Evolutionary conservation across 2,329 filamentous ascomycete species (phyloP).

Genomic region (Lachnellula suecica): DNA sequence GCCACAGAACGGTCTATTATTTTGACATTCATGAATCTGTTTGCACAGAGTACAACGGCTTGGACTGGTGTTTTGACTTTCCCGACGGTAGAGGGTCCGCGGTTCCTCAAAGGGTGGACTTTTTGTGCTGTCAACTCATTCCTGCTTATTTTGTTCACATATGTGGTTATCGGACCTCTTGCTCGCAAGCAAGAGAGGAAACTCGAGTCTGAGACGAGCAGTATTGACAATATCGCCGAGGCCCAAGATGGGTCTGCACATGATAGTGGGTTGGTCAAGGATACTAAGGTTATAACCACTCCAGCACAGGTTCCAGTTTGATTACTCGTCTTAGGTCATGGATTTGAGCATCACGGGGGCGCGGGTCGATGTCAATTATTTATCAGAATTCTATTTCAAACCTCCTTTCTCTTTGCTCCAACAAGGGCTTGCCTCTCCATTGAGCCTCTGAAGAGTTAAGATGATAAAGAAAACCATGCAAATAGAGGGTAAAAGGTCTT

Average conservation of each 20-base stretch:
- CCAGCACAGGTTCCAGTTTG: neutral
- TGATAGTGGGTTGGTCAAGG: neutral
- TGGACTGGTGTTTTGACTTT: conserved; percentile 49
- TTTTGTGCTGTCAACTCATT: conserved; percentile 31
- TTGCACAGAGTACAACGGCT: conserved; percentile 46
- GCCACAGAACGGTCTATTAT: conserved; percentile 40
- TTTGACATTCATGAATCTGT: conserved; percentile 41
- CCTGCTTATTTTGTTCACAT: conserved; percentile 30
- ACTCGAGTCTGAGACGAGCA: conserved; percentile 1
- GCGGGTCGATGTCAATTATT: too few relatives aligned
- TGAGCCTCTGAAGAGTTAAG: too few relatives aligned
- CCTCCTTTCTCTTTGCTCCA: too few relatives aligned
- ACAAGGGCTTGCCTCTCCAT: too few relatives aligned
- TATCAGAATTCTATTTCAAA: too few relatives aligned
- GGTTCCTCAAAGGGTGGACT: conserved; percentile 41
- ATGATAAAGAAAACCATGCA: too few relatives aligned
- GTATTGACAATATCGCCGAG: neutral
- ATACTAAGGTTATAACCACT: neutral
- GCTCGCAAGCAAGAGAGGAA: conserved; percentile 14
- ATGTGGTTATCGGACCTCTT: conserved; percentile 15
- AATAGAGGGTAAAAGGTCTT: too few relatives aligned
- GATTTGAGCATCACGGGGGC: too few relatives aligned
- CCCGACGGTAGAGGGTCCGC: conserved; percentile 42
- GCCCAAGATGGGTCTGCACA: neutral
- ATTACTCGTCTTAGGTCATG: too few relatives aligned